Evolutionary conservation across 768 basidiomycete genomes (phyloP), one percentile per base, ranked within the genome.

Genomic region (Artomyces pyxidatus): DNA sequence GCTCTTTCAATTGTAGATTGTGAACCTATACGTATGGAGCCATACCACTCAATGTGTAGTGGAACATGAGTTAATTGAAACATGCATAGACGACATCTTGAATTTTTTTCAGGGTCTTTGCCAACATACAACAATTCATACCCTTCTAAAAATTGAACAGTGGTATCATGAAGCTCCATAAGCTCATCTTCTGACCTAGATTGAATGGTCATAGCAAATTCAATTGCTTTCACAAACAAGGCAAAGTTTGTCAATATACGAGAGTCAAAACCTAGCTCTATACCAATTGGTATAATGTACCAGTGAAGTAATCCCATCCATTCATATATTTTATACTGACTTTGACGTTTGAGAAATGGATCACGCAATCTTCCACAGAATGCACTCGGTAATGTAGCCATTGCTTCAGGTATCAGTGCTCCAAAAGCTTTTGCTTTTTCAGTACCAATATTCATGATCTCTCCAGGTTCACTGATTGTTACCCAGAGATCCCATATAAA

Each of bases 31-130:
- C 63, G 48, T n/a, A 70, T 59, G 6, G 65, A 67, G 9, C 66
- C 67, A 62, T 65, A 61, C 63, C 64, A 70, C n/a, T 48, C 8
- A 16, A 68, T 67, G 42, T 70, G 35, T 16, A n/a, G 3, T 14
- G 37, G 45, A 14, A 47, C 5, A 4, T 38, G 35, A 25, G 26
- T 46, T 6, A 47, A 25, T 17, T 47, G 35, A 16, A 22, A 35
- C 6, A 47, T 38, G 22, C 37, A 47, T 12, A 47, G 37, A 3
- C 45, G 30, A 10, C 35, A 47, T 22, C 37, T 21, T 47, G 37
- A 28, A 39, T 37, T 25, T 3, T 47, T 47, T 35, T 35, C 32
- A 14, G 45, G 45, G 23, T 47, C 22, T 16, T 37, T 23, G 0
- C 14, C 14, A 21, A 47, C 45, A 47, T 47, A 38, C 3, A 47